A percentile compares a stretch with the other conserved stretches of the same genome.
phyloP scores from a whole-genome alignment of 1,139 yeast species.

The Saccharomyces hybrid region DNA sequence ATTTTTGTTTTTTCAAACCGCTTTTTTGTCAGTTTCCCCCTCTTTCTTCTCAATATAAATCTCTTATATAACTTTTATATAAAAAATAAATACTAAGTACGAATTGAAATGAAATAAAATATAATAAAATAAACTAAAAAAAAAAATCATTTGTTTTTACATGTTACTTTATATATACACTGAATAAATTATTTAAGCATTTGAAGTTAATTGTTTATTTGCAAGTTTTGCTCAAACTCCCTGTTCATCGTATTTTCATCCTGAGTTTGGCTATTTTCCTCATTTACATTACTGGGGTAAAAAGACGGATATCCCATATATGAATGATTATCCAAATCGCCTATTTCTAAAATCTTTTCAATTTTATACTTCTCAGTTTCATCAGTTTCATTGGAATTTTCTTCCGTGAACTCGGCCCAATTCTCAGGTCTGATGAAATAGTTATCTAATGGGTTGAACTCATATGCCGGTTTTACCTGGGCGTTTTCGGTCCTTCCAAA shows the following conservation, averaged over 20 bases:
- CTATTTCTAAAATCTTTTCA: background rate
- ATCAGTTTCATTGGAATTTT: background rate
- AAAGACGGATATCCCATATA: background rate
- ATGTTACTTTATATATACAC: background rate
- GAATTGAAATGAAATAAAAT: background rate
- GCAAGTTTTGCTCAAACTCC: background rate
- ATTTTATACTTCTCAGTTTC: background rate
- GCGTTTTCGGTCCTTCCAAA: background rate
- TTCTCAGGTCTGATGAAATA: conserved; percentile 11
- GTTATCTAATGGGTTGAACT: conserved; percentile 4
- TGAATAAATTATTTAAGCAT: too few relatives aligned
- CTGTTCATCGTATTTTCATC: background rate
- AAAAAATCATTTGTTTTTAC: background rate
- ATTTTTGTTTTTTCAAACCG: background rate
- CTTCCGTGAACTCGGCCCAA: conserved; percentile 10
- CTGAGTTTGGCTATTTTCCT: background rate
- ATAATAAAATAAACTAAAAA: background rate
- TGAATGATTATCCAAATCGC: background rate
- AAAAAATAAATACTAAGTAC: background rate
- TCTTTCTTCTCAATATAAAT: background rate
- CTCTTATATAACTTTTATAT: conserved; percentile 1
- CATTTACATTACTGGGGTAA: background rate
- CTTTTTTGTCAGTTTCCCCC: background rate
- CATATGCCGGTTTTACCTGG: conserved; percentile 1
- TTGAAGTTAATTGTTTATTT: background rate